phyloP scores from a whole-genome alignment of 768 basidiomycete genomes.

The Mycena capillaripes region DNA sequence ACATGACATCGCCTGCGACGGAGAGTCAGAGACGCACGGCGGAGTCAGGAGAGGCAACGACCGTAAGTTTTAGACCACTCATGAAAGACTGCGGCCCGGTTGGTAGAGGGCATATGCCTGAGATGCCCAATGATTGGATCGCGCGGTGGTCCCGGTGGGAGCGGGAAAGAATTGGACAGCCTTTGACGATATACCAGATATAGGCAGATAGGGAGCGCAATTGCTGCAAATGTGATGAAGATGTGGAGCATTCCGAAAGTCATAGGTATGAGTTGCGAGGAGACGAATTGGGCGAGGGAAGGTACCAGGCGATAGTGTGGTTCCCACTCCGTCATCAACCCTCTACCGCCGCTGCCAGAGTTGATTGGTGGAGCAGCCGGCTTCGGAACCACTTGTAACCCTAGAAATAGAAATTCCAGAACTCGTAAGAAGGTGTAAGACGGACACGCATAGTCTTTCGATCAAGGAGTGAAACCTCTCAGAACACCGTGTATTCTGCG shows the following conservation, averaged over 20 bases:
- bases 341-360: constrained; percentile 6
- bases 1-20: constrained; percentile 23
- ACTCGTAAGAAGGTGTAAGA: no score
- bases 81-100: constrained; percentile 45
- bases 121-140: constrained; percentile 55
- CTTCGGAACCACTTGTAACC: not conserved
- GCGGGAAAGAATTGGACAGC: constrained; percentile 3
- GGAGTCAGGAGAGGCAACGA: constrained; percentile 25
- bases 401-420: not conserved
- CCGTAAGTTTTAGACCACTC: constrained; percentile 52
- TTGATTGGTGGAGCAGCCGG: constrained; percentile 9
- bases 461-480: constrained; percentile 13
- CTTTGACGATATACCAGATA: constrained; percentile 8
- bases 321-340: not conserved
- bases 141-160: constrained; percentile 52
- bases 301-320: constrained; percentile 4
- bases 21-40: not conserved
- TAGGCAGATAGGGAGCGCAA: constrained; percentile 7
- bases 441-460: not conserved
- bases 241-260: not conserved
- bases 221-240: constrained; percentile 4
- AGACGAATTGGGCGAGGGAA: constrained; percentile 7
- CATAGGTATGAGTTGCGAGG: not conserved
- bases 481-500: constrained; percentile 10
- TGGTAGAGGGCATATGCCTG: constrained; percentile 48